Base-by-base conservation (phyloP, 2,329 filamentous ascomycete species). In the Ceratocystis variospora region DNA sequence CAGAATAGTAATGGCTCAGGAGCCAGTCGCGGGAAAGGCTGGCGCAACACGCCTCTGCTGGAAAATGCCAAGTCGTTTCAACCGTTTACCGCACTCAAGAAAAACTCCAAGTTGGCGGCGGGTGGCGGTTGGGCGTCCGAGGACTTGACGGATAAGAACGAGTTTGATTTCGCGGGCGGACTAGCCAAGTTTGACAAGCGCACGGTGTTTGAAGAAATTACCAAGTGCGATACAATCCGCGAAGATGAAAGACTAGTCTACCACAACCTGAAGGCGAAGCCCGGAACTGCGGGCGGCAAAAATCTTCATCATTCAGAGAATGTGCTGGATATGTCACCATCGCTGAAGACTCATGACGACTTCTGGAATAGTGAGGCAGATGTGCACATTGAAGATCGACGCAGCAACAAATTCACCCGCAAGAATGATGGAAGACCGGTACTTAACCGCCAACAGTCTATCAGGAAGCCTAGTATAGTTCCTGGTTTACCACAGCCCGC, bases 121-220 rank as follows among this genome's bases (percentile, higher is more conserved):
- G 45, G 55, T 7, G 83, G 90, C 55, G 93, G 90, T 2, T 97
- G 93, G 92, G 91, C 90, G 3, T 96, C 93, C 0, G 94, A 96
- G 73, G 93, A 97, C 72, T 92, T 93, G 25, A 96, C 90, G 0
- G 94, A 97, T 76, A 93, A 95, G 73, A 90, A 89, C 10, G 94
- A 97, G 68, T 97, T 97, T 71, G 93, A 97, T 75, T 97, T 97
- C 72, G 87, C 89, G 71, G 86, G 85, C 65, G 91, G 91, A 70
- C 80, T 97, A 41, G 92, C 90, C 61, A 96, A 96, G 73, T 97
- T 97, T 71, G 92, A 97, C 78, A 97, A 97, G 77, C 85, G 87
- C 66, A 87, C 86, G 1, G 85, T 97, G 7, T 99, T 99, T 73
- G 88, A 93, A 70, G 87, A 96, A 75, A 94, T 97, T 75, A 83